A percentile compares a stretch with the other conserved stretches of the same genome.
Conservation (phyloP, 176 grass and related monocot genomes). For the Alopecurus myosuroides region DNA sequence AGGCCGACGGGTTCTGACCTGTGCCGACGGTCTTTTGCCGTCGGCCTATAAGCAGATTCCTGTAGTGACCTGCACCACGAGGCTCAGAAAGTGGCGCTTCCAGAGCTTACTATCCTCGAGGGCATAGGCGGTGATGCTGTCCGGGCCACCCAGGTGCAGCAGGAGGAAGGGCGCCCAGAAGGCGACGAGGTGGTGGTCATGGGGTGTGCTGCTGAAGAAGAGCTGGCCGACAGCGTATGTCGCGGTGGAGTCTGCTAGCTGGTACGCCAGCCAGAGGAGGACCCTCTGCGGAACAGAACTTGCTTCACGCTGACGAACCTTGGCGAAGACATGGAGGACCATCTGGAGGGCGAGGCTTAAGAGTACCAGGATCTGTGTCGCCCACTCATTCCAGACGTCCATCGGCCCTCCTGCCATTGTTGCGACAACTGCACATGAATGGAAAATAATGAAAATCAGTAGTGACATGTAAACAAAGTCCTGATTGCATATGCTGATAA, state of each 20-base stretch:
- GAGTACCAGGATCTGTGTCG: neutral
- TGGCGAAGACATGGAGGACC: neutral
- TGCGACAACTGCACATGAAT: no score
- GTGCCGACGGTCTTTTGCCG: no score
- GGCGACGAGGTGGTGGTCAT: neutral
- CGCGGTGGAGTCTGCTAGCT: conserved; percentile 21
- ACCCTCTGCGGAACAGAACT: neutral
- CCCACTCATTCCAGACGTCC: conserved; percentile 1
- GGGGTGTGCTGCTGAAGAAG: neutral
- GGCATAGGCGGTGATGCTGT: conserved; percentile 36
- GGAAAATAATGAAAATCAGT: no score
- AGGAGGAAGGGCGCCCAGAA: conserved; percentile 35
- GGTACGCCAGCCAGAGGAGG: conserved; percentile 31
- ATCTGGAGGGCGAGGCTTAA: neutral
- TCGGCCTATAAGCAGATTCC: no score
- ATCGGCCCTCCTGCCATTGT: neutral
- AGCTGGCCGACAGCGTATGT: conserved; percentile 23
- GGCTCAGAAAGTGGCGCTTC: neutral
- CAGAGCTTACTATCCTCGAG: conserved; percentile 29
- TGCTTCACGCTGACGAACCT: neutral
- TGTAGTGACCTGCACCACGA: neutral
- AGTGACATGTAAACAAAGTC: no score
- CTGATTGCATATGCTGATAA: no score
- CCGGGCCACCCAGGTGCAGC: conserved; percentile 34
- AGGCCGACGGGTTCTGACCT: no score